phyloP scores from a whole-genome alignment of 202 grass and related monocot genomes.

The Sporobolus alterniflorus region DNA sequence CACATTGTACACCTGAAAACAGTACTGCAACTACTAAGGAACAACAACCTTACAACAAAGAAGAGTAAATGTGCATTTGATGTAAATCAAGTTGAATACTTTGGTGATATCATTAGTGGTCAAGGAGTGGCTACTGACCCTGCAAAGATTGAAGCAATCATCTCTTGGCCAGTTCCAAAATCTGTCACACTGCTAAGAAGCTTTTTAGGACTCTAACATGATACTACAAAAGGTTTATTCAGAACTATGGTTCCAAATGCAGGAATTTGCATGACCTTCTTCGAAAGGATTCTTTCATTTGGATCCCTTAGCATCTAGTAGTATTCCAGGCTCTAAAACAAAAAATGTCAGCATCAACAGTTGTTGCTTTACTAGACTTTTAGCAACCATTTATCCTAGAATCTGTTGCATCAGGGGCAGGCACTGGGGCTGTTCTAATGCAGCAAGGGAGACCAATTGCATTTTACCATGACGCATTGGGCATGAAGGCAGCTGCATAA shows the following conservation, averaged over 20 bases:
- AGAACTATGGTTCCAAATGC: not conserved
- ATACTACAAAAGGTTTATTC: not conserved
- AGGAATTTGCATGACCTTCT: not conserved
- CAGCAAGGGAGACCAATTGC: not conserved
- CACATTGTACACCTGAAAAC: not conserved
- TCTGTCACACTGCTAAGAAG: not conserved
- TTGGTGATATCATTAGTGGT: not conserved
- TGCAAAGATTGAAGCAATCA: not conserved
- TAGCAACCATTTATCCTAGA: not conserved
- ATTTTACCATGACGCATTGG: not conserved
- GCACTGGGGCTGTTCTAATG: not conserved
- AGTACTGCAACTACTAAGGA: not conserved
- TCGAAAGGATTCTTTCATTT: not conserved
- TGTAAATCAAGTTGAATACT: not conserved
- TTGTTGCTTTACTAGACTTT: not conserved
- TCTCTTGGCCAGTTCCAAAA: not conserved
- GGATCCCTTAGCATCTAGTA: not conserved
- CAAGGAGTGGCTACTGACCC: not conserved
- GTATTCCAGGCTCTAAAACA: rapidly evolving
- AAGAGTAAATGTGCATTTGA: not conserved
- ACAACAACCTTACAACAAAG: not conserved
- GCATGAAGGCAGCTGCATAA: not conserved
- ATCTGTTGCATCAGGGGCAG: not conserved
- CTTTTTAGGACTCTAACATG: not conserved
- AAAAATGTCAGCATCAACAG: not conserved